A percentile compares a stretch with the other conserved stretches of the same genome.
phyloP scores from a whole-genome alignment of 192 early-diverging fungal genomes.

The Entomortierella chlamydospora region DNA sequence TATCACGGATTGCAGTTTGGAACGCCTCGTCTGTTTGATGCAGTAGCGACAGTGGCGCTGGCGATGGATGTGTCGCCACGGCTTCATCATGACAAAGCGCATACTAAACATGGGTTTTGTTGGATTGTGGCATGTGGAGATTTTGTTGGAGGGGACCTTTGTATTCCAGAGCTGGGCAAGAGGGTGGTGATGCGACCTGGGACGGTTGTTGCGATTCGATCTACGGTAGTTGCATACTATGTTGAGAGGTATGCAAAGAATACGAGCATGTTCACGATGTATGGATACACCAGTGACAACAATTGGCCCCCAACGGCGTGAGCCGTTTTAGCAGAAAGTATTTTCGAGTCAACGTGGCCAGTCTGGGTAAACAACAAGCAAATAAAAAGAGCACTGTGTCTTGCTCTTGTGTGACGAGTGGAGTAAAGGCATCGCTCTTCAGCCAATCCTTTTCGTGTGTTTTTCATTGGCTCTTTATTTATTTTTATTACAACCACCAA shows the following conservation, averaged over 20 bases:
- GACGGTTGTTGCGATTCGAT: conserved; percentile 48
- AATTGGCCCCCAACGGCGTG: conserved; percentile 52
- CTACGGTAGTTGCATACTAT: conserved; percentile 50
- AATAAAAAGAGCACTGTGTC: no score
- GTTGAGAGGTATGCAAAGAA: conserved; percentile 48
- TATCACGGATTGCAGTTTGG: conserved; percentile 53
- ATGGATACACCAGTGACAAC: conserved; percentile 50
- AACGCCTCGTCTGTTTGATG: conserved; percentile 49
- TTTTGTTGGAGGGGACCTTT: conserved; percentile 49
- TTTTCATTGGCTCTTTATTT: no score
- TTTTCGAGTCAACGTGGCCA: no score
- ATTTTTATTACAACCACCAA: no score
- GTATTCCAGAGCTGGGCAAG: conserved; percentile 50
- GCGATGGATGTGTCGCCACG: conserved; percentile 51
- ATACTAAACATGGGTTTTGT: conserved; percentile 51
- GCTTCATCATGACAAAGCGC: conserved; percentile 39
- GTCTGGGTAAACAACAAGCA: no score
- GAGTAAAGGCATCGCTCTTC: no score
- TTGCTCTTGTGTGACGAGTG: no score
- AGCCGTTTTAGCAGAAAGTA: no score
- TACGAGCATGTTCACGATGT: conserved; percentile 43
- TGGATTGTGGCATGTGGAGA: conserved; percentile 54
- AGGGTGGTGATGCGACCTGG: conserved; percentile 52
- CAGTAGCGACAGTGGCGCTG: conserved; percentile 47
- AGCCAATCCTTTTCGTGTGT: no score